Conservation (phyloP, 768 basidiomycete species). For the Hemileccinum rubropunctum region DNA sequence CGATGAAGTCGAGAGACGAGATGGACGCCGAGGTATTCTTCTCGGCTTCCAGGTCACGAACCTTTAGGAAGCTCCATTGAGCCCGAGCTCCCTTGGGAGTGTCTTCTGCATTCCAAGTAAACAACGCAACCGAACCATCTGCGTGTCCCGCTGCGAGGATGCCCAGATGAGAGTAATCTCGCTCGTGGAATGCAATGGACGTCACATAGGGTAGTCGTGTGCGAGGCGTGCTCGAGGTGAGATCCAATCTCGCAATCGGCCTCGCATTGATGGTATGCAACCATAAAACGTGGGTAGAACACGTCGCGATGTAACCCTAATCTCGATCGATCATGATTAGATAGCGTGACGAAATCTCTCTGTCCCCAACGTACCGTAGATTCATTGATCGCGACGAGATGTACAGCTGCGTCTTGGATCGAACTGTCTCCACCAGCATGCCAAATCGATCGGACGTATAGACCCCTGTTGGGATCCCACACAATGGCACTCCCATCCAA, state of each 20-base stretch:
- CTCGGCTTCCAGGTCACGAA: constrained; percentile 65
- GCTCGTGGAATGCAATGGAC: constrained; percentile 82
- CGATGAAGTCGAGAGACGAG: constrained; percentile 78
- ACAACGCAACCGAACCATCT: constrained; percentile 74
- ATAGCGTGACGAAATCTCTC: background rate
- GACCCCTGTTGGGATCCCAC: constrained; percentile 86
- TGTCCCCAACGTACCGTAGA: constrained; percentile 60
- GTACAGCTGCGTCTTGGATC: constrained; percentile 44
- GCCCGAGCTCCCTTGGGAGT: constrained; percentile 66
- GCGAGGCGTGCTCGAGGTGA: constrained; percentile 44
- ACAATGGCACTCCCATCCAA: constrained; percentile 82
- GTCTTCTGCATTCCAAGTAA: constrained; percentile 81
- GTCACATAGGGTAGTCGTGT: constrained; percentile 54
- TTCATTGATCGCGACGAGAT: constrained; percentile 77
- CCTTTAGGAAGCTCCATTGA: constrained; percentile 69
- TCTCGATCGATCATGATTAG: constrained; percentile 2
- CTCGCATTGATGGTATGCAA: constrained; percentile 87
- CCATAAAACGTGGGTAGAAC: constrained; percentile 66
- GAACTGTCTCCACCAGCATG: constrained; percentile 40
- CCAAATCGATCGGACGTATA: constrained; percentile 80
- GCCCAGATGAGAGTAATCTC: constrained; percentile 78
- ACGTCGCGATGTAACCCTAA: constrained; percentile 87
- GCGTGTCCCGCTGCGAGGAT: constrained; percentile 78
- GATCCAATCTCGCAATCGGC: constrained; percentile 67
- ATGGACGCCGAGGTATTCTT: constrained; percentile 42